These are phyloP conservation scores for Phytophthora hibernalis DNA, from an alignment of 352 stramenopile genomes.

Conservation along the genomic window DNA sequence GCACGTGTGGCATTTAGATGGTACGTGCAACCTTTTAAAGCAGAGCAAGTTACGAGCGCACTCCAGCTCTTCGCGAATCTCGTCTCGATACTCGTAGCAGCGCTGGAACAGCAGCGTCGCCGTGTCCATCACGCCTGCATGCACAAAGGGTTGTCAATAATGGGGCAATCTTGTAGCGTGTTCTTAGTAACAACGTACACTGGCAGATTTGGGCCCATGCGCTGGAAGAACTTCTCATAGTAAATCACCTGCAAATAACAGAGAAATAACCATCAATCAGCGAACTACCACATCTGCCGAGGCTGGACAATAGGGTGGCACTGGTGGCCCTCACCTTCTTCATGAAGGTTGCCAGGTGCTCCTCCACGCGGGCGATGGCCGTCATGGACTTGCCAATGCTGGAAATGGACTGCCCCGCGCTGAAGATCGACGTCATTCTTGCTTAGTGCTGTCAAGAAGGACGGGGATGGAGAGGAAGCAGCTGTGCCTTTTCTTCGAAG, in stretches of 20 bases:
- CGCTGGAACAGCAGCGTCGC: conserved; percentile 66
- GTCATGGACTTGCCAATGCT: conserved; percentile 89
- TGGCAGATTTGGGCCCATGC: conserved; percentile 66
- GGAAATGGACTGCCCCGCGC: conserved; percentile 83
- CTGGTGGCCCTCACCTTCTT: conserved; percentile 59
- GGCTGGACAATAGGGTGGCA: not conserved
- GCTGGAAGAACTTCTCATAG: conserved; percentile 86
- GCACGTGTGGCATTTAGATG: not conserved
- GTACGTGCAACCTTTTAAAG: not conserved
- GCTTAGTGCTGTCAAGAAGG: conserved; percentile 4
- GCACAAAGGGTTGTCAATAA: not conserved
- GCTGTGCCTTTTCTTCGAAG: no score
- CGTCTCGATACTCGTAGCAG: conserved; percentile 86
- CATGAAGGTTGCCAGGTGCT: conserved; percentile 87
- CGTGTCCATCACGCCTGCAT: conserved; percentile 62
- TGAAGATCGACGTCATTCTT: conserved; percentile 77
- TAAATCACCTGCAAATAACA: conserved; percentile 72
- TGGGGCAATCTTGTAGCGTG: not conserved
- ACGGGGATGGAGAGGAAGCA: not conserved
- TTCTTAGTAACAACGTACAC: conserved; percentile 31
- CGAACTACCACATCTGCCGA: not conserved
- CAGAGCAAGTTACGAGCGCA: conserved; percentile 34
- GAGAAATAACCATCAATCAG: not conserved
- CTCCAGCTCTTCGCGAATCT: conserved; percentile 86
- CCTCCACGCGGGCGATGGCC: conserved; percentile 77